Evolutionary conservation across 1,284 basidiomycete genomes (phyloP).

Genomic region (Pulveroboletus sp.): DNA sequence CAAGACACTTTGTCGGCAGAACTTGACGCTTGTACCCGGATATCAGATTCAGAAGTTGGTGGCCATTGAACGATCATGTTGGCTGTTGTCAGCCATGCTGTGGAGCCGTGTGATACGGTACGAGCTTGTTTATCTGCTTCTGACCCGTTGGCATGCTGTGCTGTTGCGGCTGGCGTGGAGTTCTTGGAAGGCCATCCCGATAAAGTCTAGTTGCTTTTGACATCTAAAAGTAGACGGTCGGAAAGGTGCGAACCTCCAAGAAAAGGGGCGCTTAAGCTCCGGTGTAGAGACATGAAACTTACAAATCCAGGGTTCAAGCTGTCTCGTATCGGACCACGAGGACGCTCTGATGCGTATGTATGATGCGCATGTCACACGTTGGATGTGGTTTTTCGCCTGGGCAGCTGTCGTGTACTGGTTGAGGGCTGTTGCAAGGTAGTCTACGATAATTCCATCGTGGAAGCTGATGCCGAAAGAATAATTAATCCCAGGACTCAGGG

Average conservation of each 20-base stretch:
- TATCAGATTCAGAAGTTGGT: conserved; percentile 5
- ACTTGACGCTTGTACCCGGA: neutral
- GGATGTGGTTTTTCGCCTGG: neutral
- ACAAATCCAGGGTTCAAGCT: conserved; percentile 28
- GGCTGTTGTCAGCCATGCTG: conserved; percentile 23
- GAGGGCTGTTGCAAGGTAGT: neutral
- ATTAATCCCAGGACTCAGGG: neutral
- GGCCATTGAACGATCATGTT: conserved; percentile 2
- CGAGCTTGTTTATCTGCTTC: conserved; percentile 22
- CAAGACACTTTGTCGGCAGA: conserved; percentile 16
- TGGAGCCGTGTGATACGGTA: conserved; percentile 15
- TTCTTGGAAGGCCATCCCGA: neutral
- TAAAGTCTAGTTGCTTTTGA: conserved; percentile 15
- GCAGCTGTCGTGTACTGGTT: neutral
- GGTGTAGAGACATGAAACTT: conserved; percentile 20
- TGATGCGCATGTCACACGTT: neutral
- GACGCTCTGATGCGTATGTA: neutral
- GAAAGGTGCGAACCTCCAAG: conserved; percentile 14
- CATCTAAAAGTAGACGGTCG: conserved; percentile 9
- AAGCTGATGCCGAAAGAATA: neutral
- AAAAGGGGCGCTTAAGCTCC: conserved; percentile 40
- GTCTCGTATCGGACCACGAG: conserved; percentile 15
- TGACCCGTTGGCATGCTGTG: conserved; percentile 27
- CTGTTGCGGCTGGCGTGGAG: conserved; percentile 18
- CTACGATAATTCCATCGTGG: neutral